Evolutionary conservation across 2,329 filamentous ascomycete species (phyloP).

Genomic region (Phyllosticta ampelicida): DNA sequence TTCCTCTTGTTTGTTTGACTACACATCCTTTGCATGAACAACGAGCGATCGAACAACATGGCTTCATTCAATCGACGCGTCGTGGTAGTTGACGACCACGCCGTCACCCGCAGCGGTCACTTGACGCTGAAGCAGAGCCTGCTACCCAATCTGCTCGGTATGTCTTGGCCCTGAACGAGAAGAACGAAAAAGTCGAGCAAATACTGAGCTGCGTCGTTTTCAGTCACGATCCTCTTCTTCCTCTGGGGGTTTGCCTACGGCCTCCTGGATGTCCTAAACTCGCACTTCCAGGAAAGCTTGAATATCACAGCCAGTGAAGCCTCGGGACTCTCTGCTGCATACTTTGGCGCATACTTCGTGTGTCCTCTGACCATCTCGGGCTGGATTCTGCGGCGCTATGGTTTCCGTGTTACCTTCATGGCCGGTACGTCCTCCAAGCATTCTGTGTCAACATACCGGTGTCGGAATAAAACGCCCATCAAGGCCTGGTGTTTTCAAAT

Average conservation of each 20-base stretch:
- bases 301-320: slow-evolving; percentile 51
- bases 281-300: slow-evolving; percentile 54
- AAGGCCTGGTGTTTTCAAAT: too few species aligned
- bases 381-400: slow-evolving; percentile 3
- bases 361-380: slow-evolving; percentile 37
- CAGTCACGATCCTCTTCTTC: slow-evolving; percentile 70
- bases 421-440: slow-evolving; percentile 2
- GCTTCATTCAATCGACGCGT: slow-evolving; percentile 8
- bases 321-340: slow-evolving; percentile 57
- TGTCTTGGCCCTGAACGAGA: background rate
- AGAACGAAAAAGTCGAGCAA: background rate
- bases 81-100: slow-evolving; percentile 14
- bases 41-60: background rate
- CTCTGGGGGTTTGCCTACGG: slow-evolving; percentile 89
- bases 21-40: background rate
- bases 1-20: background rate
- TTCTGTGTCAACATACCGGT: too few species aligned
- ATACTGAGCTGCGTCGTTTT: background rate
- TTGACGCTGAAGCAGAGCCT: slow-evolving; percentile 14
- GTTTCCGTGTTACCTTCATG: slow-evolving; percentile 9
- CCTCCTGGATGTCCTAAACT: slow-evolving; percentile 71
- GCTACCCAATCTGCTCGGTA: slow-evolving; percentile 13
- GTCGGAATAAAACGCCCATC: too few species aligned
- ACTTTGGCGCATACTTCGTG: slow-evolving; percentile 61
- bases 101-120: slow-evolving; percentile 13